phyloP scores from a whole-genome alignment of 192 early-diverging fungal genomes.

The Coemansia sp. region DNA sequence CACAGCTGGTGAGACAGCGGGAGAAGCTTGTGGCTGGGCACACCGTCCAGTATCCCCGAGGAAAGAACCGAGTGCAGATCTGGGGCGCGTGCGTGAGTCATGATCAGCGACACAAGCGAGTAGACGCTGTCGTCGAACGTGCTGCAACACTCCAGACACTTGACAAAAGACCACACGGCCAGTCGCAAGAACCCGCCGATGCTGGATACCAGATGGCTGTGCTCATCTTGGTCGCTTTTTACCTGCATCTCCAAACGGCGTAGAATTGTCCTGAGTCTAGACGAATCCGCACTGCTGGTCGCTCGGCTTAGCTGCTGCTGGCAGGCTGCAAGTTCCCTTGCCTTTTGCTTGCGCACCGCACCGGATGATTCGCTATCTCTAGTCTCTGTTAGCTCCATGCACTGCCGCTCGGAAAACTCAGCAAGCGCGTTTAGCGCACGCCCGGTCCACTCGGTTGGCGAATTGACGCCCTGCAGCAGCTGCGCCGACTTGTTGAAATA shows the following conservation, averaged over 20 bases:
- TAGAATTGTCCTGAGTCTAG: constrained; percentile 26
- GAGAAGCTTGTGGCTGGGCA: constrained; percentile 53
- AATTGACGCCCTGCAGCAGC: constrained; percentile 25
- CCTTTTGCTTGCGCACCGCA: constrained; percentile 49
- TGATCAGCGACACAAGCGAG: constrained; percentile 41
- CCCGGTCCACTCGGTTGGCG: constrained; percentile 48
- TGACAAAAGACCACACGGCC: constrained; percentile 46
- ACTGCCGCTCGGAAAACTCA: constrained; percentile 48
- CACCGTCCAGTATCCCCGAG: constrained; percentile 20
- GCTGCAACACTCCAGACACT: constrained; percentile 38
- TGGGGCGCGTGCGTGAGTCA: constrained; percentile 38
- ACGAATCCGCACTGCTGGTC: constrained; percentile 9
- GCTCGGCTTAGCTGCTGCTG: constrained; percentile 22
- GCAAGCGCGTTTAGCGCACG: constrained; percentile 49
- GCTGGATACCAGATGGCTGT: constrained; percentile 20
- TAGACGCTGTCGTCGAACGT: constrained; percentile 47
- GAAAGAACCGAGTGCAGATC: constrained; percentile 30
- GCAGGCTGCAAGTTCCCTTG: constrained; percentile 45
- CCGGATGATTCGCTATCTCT: constrained; percentile 38
- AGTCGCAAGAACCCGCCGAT: constrained; percentile 44
- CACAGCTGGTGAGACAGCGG: constrained; percentile 53
- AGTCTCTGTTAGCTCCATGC: constrained; percentile 34
- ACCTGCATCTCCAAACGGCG: constrained; percentile 45
- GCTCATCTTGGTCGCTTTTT: constrained; percentile 39
- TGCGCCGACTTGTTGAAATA: constrained; percentile 47